Base-by-base conservation (phyloP, 1,284 basidiomycete species). In the Leccinum fallax region DNA sequence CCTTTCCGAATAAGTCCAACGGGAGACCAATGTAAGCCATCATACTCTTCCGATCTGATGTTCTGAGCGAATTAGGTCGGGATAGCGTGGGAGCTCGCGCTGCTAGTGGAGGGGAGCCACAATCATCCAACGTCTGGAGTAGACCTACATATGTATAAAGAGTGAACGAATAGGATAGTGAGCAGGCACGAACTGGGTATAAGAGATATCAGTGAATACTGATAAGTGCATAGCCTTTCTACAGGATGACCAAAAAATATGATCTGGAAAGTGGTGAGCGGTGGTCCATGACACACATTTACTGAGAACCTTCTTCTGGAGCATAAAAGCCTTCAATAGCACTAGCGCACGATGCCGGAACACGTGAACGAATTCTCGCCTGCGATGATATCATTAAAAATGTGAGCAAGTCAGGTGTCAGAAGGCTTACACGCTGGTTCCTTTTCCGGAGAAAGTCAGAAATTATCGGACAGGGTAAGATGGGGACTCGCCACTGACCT, bases 211-310 rank as follows among this genome's bases (percentile, higher is more conserved):
- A 99, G 83, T 1, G 94, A 97, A 76, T 99, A 99, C 76, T 99
- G 97, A 71, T 95, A 97, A 28, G 95, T 98, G 79, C 97, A 98
- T 34, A 99, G 80, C 61, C 90, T 88, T 76, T 99, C 97, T 1
- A 99, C 97, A 0, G 97, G 97, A 72, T 98, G 95, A 8, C 97
- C 97, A 69, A 88, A 97, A 74, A 99, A 95, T 89, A 99, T 93
- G 64, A 98, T 92, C 94, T 96, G 71, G 30, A 56, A 56, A 46
- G 24, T 13, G 38, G 34, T 68, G 26, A 64, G 60, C 52, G 15
- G 55, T 38, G 59, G 53, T 43, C 21, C 21, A 46, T 21, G 53
- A 46, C 48, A 54, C 24, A 16, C 36, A 28, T 28, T 49, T 62
- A 28, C 13, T 46, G 65, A 76, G 40, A 67, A 91, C 94, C 79